Percentiles rank a stretch among this genome's conserved stretches.
Conservation (phyloP, 2,329 filamentous ascomycete genomes). For the Fusarium sp. region DNA sequence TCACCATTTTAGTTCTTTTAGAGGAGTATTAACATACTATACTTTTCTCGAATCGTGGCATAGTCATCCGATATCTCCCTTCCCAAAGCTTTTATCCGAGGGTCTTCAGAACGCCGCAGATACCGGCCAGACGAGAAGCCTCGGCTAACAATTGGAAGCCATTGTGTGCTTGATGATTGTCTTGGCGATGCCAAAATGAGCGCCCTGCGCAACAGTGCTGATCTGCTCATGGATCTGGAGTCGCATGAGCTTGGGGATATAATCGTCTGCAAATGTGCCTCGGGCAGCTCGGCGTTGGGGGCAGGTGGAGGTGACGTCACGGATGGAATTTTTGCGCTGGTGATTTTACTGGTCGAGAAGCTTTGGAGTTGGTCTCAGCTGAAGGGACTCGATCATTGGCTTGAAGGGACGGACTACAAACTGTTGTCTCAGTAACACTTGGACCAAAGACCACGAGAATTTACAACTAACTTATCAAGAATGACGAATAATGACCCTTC, state of each 20-base stretch:
- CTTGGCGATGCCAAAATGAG: not conserved
- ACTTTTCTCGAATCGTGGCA: slow-evolving; percentile 57
- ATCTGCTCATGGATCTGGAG: slow-evolving; percentile 38
- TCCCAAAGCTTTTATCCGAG: slow-evolving; percentile 56
- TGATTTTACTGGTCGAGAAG: not conserved
- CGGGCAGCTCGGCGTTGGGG: slow-evolving; percentile 1
- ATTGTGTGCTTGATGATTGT: slow-evolving; percentile 10
- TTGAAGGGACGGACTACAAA: not conserved
- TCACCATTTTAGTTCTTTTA: not conserved
- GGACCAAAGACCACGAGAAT: not conserved
- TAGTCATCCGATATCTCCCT: slow-evolving; percentile 61
- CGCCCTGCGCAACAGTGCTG: slow-evolving; percentile 28
- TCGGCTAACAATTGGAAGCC: slow-evolving; percentile 5
- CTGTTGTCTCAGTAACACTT: not conserved
- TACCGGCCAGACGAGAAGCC: slow-evolving; percentile 23
- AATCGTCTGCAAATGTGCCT: slow-evolving; percentile 2
- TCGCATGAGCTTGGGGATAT: slow-evolving; percentile 10
- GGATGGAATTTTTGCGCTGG: slow-evolving; percentile 3
- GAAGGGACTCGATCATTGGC: not conserved
- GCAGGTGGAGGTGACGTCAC: slow-evolving; percentile 38
- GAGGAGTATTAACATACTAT: slow-evolving; percentile 50
- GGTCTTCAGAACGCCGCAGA: slow-evolving; percentile 47
- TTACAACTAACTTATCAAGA: not conserved
- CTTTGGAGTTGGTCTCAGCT: not conserved
- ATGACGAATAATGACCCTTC: not conserved